Conservation (phyloP, 2,329 filamentous ascomycete species). For the Aspergillus persii region DNA sequence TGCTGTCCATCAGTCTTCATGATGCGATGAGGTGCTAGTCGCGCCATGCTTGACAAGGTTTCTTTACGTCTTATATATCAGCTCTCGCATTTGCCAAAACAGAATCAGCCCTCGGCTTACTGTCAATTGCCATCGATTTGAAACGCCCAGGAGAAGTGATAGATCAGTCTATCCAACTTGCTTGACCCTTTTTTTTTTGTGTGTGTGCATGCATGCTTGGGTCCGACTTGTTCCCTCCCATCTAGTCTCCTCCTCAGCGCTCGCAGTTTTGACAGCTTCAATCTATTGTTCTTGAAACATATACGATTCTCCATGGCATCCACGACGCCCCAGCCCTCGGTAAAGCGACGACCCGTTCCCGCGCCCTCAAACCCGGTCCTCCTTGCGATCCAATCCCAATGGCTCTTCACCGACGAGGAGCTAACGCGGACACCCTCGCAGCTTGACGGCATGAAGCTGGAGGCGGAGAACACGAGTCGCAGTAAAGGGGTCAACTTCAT, state of each 20-base stretch:
- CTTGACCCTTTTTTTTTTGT: not conserved
- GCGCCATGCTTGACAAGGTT: constrained; percentile 14
- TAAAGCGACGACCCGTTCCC: constrained; percentile 31
- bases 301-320: constrained; percentile 25
- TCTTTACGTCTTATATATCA: constrained; percentile 1
- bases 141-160: not conserved
- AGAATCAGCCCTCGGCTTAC: not conserved
- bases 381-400: constrained; percentile 65
- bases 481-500: constrained; percentile 97
- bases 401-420: constrained; percentile 85
- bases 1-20: not conserved
- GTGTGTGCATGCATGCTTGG: not conserved
- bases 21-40: constrained; percentile 18
- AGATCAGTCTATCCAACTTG: not conserved
- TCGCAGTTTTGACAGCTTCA: not conserved
- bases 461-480: constrained; percentile 75
- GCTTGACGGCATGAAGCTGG: constrained; percentile 72
- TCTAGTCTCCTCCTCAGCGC: not conserved
- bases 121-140: not conserved
- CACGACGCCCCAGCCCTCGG: constrained; percentile 22
- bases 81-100: not conserved
- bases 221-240: not conserved
- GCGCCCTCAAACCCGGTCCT: constrained; percentile 49
- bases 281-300: not conserved
- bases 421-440: constrained; percentile 79